A percentile compares a stretch with the other conserved stretches of the same genome.
These are phyloP conservation scores for Cladorrhinum sp. DNA, from an alignment of 2,329 filamentous ascomycete genomes.

Conservation along the genomic window DNA sequence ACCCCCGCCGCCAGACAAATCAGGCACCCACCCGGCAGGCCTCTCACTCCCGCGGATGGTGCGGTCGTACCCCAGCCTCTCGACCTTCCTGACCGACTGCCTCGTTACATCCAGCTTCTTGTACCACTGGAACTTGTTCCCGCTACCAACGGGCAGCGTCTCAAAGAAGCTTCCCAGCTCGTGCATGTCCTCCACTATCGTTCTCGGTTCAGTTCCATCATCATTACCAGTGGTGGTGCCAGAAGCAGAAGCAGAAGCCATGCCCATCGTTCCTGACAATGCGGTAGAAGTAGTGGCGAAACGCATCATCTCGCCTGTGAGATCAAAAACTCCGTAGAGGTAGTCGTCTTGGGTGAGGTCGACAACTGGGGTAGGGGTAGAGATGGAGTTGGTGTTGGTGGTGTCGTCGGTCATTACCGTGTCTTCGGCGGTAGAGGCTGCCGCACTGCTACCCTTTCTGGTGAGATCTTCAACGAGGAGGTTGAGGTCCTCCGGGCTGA, in stretches of 20 bases:
- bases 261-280: slow-evolving; percentile 58
- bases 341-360: slow-evolving; percentile 78
- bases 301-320: slow-evolving; percentile 95
- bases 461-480: slow-evolving; percentile 41
- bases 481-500: slow-evolving; percentile 62
- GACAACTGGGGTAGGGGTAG: slow-evolving; percentile 39
- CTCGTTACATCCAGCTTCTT: slow-evolving; percentile 87
- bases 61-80: slow-evolving; percentile 83
- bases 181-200: slow-evolving; percentile 78
- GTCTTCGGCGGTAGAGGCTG: slow-evolving; percentile 20
- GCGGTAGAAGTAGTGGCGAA: slow-evolving; percentile 89
- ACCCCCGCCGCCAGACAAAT: slow-evolving; percentile 45
- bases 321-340: slow-evolving; percentile 84
- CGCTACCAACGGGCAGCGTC: slow-evolving; percentile 59
- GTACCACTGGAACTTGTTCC: slow-evolving; percentile 51
- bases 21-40: slow-evolving; percentile 88
- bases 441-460: slow-evolving; percentile 28
- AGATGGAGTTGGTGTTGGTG: slow-evolving; percentile 24
- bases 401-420: slow-evolving; percentile 22
- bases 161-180: slow-evolving; percentile 74
- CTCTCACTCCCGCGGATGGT: slow-evolving; percentile 83
- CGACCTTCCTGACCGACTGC: slow-evolving; percentile 88
- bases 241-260: slow-evolving; percentile 18
- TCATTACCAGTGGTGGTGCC: too few species aligned
- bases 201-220: slow-evolving; percentile 39